phyloP scores from a whole-genome alignment of 1,139 yeast species.

The Geotrichum reessii region DNA sequence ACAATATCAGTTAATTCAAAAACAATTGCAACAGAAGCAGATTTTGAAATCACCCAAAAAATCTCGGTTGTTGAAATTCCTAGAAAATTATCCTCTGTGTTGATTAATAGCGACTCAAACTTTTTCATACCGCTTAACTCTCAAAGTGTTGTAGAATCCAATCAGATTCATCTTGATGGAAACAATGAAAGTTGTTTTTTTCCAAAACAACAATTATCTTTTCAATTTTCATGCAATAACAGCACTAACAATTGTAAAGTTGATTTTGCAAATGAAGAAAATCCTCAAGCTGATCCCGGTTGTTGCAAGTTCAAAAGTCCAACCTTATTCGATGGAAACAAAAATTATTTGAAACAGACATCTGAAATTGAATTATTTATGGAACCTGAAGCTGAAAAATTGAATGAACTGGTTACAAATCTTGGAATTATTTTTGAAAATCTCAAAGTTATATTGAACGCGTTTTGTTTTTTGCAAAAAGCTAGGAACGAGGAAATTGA shows the following conservation, averaged over 20 bases:
- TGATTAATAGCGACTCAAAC: background rate
- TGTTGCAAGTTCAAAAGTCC: background rate
- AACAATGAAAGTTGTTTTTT: background rate
- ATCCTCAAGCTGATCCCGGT: background rate
- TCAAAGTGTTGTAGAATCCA: too few relatives aligned
- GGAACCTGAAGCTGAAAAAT: background rate
- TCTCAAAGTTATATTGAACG: background rate
- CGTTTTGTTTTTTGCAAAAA: background rate
- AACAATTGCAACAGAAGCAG: too few relatives aligned
- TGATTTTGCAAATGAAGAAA: background rate
- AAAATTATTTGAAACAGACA: background rate
- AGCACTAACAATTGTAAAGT: background rate
- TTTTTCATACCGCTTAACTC: background rate
- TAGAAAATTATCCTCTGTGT: background rate
- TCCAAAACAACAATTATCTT: background rate
- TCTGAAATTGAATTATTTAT: background rate
- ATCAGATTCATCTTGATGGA: background rate
- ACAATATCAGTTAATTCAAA: background rate
- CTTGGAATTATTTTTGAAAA: background rate
- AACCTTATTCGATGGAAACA: background rate
- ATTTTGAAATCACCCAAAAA: too few relatives aligned
- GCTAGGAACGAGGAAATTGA: background rate
- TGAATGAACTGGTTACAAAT: background rate
- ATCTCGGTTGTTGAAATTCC: background rate
- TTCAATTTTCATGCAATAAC: background rate